Percentiles rank a stretch among this genome's conserved stretches.
phyloP scores from a whole-genome alignment of 306 rosid species.

The Quercus gilva region DNA sequence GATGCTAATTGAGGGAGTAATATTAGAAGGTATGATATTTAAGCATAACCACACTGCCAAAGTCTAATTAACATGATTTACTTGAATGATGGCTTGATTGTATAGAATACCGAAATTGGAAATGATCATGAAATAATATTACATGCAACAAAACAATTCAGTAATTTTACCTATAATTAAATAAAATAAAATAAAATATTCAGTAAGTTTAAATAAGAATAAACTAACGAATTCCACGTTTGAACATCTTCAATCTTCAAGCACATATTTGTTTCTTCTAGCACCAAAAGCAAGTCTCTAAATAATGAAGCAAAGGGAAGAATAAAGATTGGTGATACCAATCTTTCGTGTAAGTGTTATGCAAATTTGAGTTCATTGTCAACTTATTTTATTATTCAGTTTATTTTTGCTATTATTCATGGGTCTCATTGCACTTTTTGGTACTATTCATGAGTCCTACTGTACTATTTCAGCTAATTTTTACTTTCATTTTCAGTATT shows the following conservation, averaged over 20 bases:
- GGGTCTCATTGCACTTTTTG: accelerated
- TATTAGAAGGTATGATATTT: no score
- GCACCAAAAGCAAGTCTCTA: slow-evolving; percentile 93
- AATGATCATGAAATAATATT: no score
- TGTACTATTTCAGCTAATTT: accelerated
- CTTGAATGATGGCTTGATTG: no score
- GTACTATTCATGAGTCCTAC: accelerated
- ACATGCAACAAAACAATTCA: no score
- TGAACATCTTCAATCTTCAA: slow-evolving; percentile 57
- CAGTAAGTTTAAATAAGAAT: neutral
- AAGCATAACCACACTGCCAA: neutral
- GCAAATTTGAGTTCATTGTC: neutral
- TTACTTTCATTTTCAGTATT: accelerated
- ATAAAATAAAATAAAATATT: no score
- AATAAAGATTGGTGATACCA: neutral
- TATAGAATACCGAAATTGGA: no score
- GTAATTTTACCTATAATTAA: no score
- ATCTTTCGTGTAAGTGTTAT: neutral
- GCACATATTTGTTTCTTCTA: slow-evolving; percentile 73
- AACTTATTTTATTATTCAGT: no score
- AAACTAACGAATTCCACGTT: neutral
- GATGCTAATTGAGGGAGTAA: no score
- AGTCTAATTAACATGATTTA: no score
- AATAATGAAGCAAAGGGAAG: slow-evolving; percentile 12
- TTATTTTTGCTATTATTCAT: no score